phyloP scores from a whole-genome alignment of 2,329 filamentous ascomycete species.

The Coccinonectria pachysandricola region DNA sequence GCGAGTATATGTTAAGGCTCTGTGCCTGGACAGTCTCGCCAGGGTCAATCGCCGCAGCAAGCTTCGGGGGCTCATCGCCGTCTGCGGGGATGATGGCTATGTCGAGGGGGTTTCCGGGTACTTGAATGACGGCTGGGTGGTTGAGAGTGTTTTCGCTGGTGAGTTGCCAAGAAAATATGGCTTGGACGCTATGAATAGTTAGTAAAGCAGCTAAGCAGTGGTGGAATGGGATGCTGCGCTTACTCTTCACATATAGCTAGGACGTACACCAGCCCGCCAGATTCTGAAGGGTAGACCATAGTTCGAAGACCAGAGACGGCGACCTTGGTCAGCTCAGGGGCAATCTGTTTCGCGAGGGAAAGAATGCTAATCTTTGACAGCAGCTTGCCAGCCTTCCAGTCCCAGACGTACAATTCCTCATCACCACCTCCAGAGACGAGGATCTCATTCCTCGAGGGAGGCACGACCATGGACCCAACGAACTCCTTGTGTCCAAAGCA shows the following conservation, averaged over 20 bases:
- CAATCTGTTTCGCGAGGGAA: slow-evolving; percentile 27
- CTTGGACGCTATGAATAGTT: slow-evolving; percentile 38
- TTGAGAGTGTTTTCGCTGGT: slow-evolving; percentile 36
- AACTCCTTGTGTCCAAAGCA: slow-evolving; percentile 86
- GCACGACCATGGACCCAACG: slow-evolving; percentile 64
- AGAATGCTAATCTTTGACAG: slow-evolving; percentile 45
- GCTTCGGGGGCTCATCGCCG: slow-evolving; percentile 13
- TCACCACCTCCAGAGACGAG: slow-evolving; percentile 86
- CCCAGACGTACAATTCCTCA: slow-evolving; percentile 66
- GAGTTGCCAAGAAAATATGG: slow-evolving; percentile 56
- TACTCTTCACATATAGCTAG: slow-evolving; percentile 50
- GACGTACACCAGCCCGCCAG: slow-evolving; percentile 25
- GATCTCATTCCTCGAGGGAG: slow-evolving; percentile 41
- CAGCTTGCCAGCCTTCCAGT: slow-evolving; percentile 55
- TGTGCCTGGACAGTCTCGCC: slow-evolving; percentile 16
- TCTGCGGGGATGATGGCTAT: slow-evolving; percentile 22
- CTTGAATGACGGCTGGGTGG: slow-evolving; percentile 34
- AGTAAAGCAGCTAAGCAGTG: slow-evolving; percentile 3
- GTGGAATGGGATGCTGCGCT: slow-evolving; percentile 10
- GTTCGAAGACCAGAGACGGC: slow-evolving; percentile 37
- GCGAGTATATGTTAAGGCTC: slow-evolving; percentile 22
- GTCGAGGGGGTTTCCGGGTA: slow-evolving; percentile 58
- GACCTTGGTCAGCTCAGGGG: slow-evolving; percentile 28
- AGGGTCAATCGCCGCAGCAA: slow-evolving; percentile 33
- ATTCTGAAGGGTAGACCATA: slow-evolving; percentile 20